Evolutionary conservation across 345 rosid genomes (phyloP).

Genomic region (Eucalyptus melliodora): DNA sequence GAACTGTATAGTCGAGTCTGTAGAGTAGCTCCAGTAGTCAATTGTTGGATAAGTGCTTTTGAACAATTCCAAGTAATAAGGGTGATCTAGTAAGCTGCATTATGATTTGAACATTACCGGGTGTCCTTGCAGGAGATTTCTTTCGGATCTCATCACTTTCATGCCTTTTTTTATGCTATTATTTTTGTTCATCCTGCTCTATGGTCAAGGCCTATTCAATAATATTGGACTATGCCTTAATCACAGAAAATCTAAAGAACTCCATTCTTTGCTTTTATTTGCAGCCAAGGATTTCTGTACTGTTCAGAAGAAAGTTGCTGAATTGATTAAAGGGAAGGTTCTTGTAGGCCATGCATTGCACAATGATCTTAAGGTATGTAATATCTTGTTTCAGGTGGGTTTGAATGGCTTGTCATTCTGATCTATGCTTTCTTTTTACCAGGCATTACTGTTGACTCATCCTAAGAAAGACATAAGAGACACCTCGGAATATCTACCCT

Average conservation of each 20-base stretch:
- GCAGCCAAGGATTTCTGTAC: slow-evolving; percentile 70
- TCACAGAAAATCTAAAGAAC: background rate
- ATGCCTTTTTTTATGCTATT: background rate
- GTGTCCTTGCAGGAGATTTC: background rate
- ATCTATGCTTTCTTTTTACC: background rate
- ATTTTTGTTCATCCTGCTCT: background rate
- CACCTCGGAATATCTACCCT: slow-evolving; percentile 69
- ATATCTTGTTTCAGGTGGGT: background rate
- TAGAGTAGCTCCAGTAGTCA: background rate
- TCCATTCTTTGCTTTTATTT: background rate
- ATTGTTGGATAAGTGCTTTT: background rate
- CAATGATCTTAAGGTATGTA: slow-evolving; percentile 82
- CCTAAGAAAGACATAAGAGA: slow-evolving; percentile 76
- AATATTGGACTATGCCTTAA: background rate
- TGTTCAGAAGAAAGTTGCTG: slow-evolving; percentile 84
- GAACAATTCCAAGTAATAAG: background rate
- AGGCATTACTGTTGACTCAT: slow-evolving; percentile 82
- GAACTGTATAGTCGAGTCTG: background rate
- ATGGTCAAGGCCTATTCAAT: background rate
- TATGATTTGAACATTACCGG: background rate
- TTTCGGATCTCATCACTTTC: background rate
- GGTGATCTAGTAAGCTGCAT: background rate
- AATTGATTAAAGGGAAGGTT: slow-evolving; percentile 64
- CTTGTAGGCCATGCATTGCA: slow-evolving; percentile 93
- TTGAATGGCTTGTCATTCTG: background rate